Conservation (phyloP, 169 alveolate genomes). For the Cryptosporidium xiaoi region DNA sequence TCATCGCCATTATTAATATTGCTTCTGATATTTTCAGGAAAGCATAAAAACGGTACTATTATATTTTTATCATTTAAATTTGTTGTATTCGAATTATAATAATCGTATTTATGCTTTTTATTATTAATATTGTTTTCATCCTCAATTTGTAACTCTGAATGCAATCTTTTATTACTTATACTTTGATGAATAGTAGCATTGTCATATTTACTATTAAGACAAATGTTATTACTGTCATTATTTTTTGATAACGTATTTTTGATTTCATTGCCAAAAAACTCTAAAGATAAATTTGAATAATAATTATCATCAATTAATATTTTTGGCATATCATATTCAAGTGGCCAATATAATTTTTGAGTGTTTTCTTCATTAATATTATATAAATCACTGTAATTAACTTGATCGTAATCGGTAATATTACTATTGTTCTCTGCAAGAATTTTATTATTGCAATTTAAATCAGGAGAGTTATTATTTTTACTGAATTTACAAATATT, state of each 20-base stretch:
- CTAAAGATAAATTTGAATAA: not conserved
- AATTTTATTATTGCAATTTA: not conserved
- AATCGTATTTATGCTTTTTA: not conserved
- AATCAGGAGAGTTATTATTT: not conserved
- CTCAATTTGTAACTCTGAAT: constrained; percentile 15
- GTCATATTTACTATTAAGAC: not conserved
- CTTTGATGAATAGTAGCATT: not conserved
- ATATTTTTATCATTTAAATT: not conserved
- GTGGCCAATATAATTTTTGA: constrained; percentile 5
- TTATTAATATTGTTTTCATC: not conserved
- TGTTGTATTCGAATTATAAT: not conserved
- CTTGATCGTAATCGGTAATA: not conserved
- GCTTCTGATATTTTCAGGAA: constrained; percentile 44
- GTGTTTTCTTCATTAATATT: not conserved
- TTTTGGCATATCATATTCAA: constrained; percentile 44
- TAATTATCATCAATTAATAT: not conserved
- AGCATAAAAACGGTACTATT: constrained; percentile 28
- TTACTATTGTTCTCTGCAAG: not conserved
- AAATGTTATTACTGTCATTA: not conserved
- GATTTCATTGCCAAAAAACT: not conserved
- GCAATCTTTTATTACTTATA: constrained; percentile 21
- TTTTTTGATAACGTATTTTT: not conserved
- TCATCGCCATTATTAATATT: not conserved
- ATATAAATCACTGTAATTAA: not conserved
- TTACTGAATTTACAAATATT: not conserved